Conservation (phyloP, 1,139 yeast genomes). For the Geotrichum cucujoidarum region DNA sequence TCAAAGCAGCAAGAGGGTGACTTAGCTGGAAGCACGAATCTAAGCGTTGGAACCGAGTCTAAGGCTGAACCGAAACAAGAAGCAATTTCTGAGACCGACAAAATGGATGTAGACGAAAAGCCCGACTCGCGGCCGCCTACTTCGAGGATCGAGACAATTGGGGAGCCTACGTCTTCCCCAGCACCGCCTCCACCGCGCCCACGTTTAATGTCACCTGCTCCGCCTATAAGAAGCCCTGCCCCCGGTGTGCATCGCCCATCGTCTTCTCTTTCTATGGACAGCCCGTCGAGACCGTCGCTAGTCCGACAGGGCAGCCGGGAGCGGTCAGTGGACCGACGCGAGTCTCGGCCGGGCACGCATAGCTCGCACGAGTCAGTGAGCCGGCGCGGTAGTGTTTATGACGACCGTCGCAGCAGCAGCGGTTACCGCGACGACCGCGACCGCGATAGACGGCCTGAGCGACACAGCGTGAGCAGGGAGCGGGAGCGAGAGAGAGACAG, state of each 20-base stretch:
- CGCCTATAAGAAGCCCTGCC: too few relatives aligned
- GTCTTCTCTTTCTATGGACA: too few relatives aligned
- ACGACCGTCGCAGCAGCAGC: neutral
- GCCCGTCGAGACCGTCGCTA: too few relatives aligned
- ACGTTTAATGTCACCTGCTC: too few relatives aligned
- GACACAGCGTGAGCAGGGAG: constrained; percentile 9
- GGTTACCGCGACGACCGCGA: neutral
- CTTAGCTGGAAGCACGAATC: too few relatives aligned
- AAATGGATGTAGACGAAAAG: neutral
- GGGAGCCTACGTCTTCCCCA: too few relatives aligned
- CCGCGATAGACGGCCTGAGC: neutral
- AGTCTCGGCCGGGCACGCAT: neutral
- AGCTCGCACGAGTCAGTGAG: neutral
- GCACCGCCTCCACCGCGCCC: too few relatives aligned
- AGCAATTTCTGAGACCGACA: neutral
- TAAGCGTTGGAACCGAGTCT: too few relatives aligned
- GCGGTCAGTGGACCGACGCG: too few relatives aligned
- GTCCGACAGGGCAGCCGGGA: too few relatives aligned
- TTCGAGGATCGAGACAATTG: neutral
- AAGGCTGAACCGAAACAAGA: too few relatives aligned
- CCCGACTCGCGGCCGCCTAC: neutral
- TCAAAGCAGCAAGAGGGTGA: neutral
- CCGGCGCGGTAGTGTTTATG: neutral
- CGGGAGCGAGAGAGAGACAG: neutral
- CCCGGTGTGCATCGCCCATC: too few relatives aligned